Base-by-base conservation (phyloP, 805 yeast species). In the Barnettozyma populi region DNA sequence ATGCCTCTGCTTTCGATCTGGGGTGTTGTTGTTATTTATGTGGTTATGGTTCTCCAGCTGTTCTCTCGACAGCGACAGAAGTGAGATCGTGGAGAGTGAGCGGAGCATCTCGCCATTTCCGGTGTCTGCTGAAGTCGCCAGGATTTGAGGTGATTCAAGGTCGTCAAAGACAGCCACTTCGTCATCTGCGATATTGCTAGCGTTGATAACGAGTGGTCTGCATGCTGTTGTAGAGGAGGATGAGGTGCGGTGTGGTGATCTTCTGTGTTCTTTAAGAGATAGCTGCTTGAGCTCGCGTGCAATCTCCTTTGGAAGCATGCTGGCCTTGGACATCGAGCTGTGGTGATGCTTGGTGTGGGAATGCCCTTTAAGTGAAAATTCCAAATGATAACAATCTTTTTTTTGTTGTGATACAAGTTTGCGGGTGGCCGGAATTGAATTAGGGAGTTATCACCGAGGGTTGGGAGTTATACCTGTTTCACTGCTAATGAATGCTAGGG, bases 131-230 rank as follows among this genome's bases (percentile, higher is more conserved):
- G 60, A 55, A 2, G 62, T 58, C 0, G 63, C 62, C n/a, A 56
- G 16, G 14, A 57, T 41, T 11, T 45, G 52, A 7, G 64, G 64
- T 2, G 62, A 57, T 2, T 46, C 52, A 5, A 53, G 41, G 41
- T 57, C 61, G 43, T 55, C 60, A 5, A 50, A 19, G 23, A 57
- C 50, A 9, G 59, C 59, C 25, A 50, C 49, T 25, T 59, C 61
- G n/a, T 42, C 27, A 14, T 44, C 43, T 13, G 23, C 9, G 34
- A n/a, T 37, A n/a, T 7, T 23, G 41, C 18, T 37, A 20, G 20
- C 29, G n/a, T 37, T 37, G 27, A 11, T 2, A 10, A 37, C 2
- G 16, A 23, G 11, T 5, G 44, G 44, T 41, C 41, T 24, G 16
- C 29, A 40, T 8, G 51, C 18, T 20, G 48, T 16, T 25, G 46